phyloP scores from a whole-genome alignment of 768 basidiomycete species.

The Russula olivacea region DNA sequence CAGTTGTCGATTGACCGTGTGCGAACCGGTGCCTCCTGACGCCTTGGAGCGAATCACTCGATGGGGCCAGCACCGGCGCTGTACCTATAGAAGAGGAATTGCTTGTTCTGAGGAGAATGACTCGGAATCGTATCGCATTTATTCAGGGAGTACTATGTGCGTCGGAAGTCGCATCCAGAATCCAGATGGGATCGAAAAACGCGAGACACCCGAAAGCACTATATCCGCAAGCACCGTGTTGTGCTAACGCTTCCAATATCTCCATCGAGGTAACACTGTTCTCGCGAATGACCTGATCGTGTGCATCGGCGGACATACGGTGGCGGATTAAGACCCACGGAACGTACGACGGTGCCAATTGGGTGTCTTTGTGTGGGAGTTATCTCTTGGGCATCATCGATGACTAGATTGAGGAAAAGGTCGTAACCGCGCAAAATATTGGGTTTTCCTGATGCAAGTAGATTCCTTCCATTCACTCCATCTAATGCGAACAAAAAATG shows the following conservation, averaged over 20 bases:
- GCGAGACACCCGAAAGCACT: too few relatives aligned
- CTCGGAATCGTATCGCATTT: neutral
- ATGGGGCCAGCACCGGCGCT: neutral
- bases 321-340: neutral
- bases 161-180: neutral
- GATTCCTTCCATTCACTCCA: too few relatives aligned
- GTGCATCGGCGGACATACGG: conserved; percentile 7
- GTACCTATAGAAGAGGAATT: neutral
- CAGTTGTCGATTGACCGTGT: too few relatives aligned
- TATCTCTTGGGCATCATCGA: conserved; percentile 90
- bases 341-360: conserved; percentile 85
- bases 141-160: neutral
- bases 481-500: too few relatives aligned
- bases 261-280: conserved; percentile 98
- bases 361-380: conserved; percentile 84
- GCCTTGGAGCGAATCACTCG: neutral
- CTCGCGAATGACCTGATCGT: conserved; percentile 81
- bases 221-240: neutral
- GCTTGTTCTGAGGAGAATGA: neutral
- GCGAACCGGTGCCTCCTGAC: neutral
- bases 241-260: conserved; percentile 60
- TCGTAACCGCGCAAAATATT: conserved; percentile 97
- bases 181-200: neutral
- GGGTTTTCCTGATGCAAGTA: too few relatives aligned
- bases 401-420: conserved; percentile 95